Percentiles rank a stretch among this genome's conserved stretches.
phyloP scores from a whole-genome alignment of 305 asterid genomes.

The Withania somnifera region DNA sequence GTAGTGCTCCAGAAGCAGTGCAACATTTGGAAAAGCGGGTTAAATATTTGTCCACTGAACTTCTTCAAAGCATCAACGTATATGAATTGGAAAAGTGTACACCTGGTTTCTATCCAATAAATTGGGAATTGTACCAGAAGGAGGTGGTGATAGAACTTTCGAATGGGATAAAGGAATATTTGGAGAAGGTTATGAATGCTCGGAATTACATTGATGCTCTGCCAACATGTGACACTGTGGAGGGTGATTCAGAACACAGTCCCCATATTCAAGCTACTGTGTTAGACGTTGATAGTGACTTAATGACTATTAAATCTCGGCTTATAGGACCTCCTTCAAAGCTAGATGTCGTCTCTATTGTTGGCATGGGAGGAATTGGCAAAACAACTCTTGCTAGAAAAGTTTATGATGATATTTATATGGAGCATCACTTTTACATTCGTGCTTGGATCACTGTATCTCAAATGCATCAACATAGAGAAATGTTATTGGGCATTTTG shows the following conservation, averaged over 20 bases:
- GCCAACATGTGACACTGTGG: not conserved
- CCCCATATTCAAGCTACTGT: not conserved
- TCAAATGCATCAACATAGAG: not conserved
- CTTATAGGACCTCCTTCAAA: not conserved
- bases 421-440: not conserved
- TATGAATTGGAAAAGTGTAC: not conserved
- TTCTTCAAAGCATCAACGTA: not conserved
- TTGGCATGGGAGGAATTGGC: not conserved
- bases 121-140: not conserved
- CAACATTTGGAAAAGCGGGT: not conserved
- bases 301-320: not conserved
- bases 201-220: not conserved
- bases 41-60: not conserved
- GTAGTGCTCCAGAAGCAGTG: not conserved
- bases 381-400: not conserved
- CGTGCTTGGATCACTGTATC: conserved; percentile 1
- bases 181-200: not conserved
- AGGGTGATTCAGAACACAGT: not conserved
- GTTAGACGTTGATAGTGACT: not conserved
- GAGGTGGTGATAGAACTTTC: not conserved
- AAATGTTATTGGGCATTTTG: not conserved
- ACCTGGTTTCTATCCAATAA: not conserved
- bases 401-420: not conserved
- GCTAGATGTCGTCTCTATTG: not conserved
- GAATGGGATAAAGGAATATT: not conserved